Percentiles rank a stretch among this genome's conserved stretches.
Conservation (phyloP, 768 basidiomycete genomes). For the Boletus barrowsii region DNA sequence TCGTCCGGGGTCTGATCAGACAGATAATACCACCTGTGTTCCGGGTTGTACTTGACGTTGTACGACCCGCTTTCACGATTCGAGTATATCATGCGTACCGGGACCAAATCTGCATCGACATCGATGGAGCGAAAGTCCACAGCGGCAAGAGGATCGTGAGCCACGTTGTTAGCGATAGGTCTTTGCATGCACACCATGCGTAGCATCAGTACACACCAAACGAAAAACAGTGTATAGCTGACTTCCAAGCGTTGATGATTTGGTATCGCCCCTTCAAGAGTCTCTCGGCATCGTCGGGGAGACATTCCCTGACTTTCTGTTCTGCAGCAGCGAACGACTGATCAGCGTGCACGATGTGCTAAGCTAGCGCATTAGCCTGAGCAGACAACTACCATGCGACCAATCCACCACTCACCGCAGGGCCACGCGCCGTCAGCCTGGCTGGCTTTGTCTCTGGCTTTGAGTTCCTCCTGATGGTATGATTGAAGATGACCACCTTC, state of each 20-base stretch:
- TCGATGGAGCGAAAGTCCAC: slow-evolving; percentile 1
- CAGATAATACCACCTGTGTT: slow-evolving; percentile 38
- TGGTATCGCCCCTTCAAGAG: slow-evolving; percentile 37
- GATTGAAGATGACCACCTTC: not conserved
- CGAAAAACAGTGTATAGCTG: not conserved
- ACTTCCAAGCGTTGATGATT: slow-evolving; percentile 45
- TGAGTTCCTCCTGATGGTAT: not conserved
- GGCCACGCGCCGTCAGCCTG: not conserved
- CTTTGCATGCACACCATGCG: not conserved
- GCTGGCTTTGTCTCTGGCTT: not conserved
- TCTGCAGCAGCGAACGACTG: not conserved
- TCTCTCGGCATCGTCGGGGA: slow-evolving; percentile 39
- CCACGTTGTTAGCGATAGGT: not conserved
- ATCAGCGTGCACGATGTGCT: not conserved
- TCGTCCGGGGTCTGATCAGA: slow-evolving; percentile 38
- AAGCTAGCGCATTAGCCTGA: not conserved
- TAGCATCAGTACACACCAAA: not conserved
- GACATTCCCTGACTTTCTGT: slow-evolving; percentile 18
- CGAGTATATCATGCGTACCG: slow-evolving; percentile 33
- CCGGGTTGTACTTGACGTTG: slow-evolving; percentile 33
- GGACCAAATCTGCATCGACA: not conserved
- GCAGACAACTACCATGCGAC: not conserved
- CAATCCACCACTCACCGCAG: not conserved
- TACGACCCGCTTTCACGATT: slow-evolving; percentile 20
- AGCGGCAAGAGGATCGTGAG: not conserved